Percentiles rank a stretch among this genome's conserved stretches.
Evolutionary conservation across 768 basidiomycete genomes (phyloP).

Genomic region (Boletus edulis): DNA sequence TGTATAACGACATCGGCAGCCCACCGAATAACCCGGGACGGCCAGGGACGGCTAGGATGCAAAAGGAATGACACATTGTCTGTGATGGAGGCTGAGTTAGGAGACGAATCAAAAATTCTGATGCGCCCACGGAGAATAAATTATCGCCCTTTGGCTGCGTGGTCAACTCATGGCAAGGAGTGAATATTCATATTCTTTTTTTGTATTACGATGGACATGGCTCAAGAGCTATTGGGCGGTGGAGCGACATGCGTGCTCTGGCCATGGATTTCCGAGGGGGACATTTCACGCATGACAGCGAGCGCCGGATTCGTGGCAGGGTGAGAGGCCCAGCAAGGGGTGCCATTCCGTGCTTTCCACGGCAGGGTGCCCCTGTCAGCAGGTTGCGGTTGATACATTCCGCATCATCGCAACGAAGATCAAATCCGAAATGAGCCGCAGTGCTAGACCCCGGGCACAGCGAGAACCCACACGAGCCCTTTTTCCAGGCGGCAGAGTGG

Average conservation of each 20-base stretch:
- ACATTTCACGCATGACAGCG: conserved; percentile 2
- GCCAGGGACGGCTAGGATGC: conserved; percentile 13
- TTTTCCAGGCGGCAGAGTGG: conserved; percentile 3
- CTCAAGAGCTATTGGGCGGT: not conserved
- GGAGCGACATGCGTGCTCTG: not conserved
- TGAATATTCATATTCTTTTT: not conserved
- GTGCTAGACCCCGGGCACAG: conserved; percentile 20
- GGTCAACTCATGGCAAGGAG: conserved; percentile 3
- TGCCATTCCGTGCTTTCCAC: conserved; percentile 25
- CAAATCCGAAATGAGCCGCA: conserved; percentile 11
- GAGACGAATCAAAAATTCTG: conserved; percentile 8
- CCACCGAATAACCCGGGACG: not conserved
- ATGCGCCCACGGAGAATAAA: conserved; percentile 15
- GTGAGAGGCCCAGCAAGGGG: conserved; percentile 18
- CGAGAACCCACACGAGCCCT: not conserved
- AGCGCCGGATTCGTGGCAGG: conserved; percentile 2
- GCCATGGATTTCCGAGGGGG: conserved; percentile 21
- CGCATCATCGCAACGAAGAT: conserved; percentile 29
- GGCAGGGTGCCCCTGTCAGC: conserved; percentile 28
- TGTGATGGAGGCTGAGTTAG: conserved; percentile 15
- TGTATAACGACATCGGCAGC: not conserved
- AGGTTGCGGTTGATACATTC: conserved; percentile 9
- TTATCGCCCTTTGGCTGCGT: not conserved
- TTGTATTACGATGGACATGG: not conserved
- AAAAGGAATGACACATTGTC: not conserved